Conservation (phyloP, 2,329 filamentous ascomycete species). For the Metarhizium sp. region DNA sequence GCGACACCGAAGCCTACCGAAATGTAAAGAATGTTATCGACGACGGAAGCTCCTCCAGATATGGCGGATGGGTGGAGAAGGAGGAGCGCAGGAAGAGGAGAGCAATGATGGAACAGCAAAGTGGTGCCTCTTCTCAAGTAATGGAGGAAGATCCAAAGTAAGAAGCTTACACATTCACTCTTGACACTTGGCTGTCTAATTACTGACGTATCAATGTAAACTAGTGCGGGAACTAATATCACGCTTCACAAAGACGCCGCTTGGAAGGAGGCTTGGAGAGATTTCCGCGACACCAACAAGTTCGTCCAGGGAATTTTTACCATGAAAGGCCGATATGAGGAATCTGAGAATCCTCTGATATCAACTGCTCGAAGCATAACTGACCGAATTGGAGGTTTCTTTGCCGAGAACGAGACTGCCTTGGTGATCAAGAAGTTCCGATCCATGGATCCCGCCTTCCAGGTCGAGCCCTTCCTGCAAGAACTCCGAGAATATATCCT, state of each 20-base stretch:
- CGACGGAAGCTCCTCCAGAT: constrained; percentile 90
- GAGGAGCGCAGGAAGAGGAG: constrained; percentile 79
- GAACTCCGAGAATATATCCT: constrained; percentile 97
- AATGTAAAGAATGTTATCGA: constrained; percentile 93
- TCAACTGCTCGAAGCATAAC: constrained; percentile 89
- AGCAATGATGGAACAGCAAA: constrained; percentile 61
- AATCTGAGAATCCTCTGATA: constrained; percentile 94
- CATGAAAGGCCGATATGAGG: constrained; percentile 81
- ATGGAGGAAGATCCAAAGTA: constrained; percentile 83
- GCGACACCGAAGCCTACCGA: constrained; percentile 91
- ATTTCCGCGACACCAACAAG: constrained; percentile 84
- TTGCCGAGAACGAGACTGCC: constrained; percentile 96
- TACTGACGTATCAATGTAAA: constrained; percentile 9
- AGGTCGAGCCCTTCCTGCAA: constrained; percentile 86
- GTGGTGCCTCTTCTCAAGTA: constrained; percentile 43
- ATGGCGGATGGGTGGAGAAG: constrained; percentile 94
- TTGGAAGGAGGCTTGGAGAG: constrained; percentile 97
- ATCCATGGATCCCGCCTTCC: constrained; percentile 89
- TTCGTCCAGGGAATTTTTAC: constrained; percentile 82
- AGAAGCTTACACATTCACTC: constrained; percentile 11
- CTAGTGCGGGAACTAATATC: constrained; percentile 83
- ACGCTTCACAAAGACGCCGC: constrained; percentile 94
- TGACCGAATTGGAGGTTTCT: constrained; percentile 88
- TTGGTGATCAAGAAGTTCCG: constrained; percentile 98
- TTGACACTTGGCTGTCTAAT: too few relatives aligned